These are phyloP conservation scores for Blumeriella jaapii DNA, from an alignment of 2,329 filamentous ascomycete genomes.

Conservation along the genomic window DNA sequence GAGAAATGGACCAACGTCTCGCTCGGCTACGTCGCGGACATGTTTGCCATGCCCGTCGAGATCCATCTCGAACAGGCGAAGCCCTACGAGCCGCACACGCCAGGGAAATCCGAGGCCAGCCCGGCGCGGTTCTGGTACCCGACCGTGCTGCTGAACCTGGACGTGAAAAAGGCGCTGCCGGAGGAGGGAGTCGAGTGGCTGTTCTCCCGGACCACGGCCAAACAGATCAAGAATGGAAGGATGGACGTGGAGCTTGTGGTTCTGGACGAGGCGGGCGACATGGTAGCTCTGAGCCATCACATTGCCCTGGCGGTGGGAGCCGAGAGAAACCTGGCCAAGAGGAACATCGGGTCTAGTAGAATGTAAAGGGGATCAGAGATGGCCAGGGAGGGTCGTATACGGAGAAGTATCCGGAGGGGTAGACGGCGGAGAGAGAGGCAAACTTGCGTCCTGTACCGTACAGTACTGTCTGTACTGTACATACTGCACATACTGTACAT, in stretches of 20 bases:
- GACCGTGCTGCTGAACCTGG: conserved; percentile 63
- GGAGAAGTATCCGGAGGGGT: too few relatives aligned
- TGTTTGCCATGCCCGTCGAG: conserved; percentile 54
- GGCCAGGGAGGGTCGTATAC: too few relatives aligned
- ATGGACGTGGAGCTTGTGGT: conserved; percentile 65
- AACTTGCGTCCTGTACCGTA: too few relatives aligned
- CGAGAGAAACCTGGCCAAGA: conserved; percentile 42
- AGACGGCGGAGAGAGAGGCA: too few relatives aligned
- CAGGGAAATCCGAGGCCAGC: neutral
- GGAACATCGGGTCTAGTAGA: conserved; percentile 14
- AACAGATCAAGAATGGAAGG: conserved; percentile 57
- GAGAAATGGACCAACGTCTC: conserved; percentile 51
- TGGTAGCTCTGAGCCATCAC: conserved; percentile 59
- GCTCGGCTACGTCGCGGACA: conserved; percentile 56
- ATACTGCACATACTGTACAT: too few relatives aligned
- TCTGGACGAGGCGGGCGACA: conserved; percentile 48
- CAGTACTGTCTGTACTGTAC: too few relatives aligned
- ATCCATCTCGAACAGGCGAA: conserved; percentile 28
- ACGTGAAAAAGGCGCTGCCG: conserved; percentile 64
- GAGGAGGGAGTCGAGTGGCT: conserved; percentile 61
- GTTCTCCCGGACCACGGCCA: conserved; percentile 51
- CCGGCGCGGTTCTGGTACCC: conserved; percentile 27
- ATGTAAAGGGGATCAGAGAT: conserved; percentile 8
- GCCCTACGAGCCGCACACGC: conserved; percentile 14
- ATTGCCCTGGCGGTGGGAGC: conserved; percentile 51